Conservation (phyloP, 148 eudicot genomes). For the Arbutus unedo region DNA sequence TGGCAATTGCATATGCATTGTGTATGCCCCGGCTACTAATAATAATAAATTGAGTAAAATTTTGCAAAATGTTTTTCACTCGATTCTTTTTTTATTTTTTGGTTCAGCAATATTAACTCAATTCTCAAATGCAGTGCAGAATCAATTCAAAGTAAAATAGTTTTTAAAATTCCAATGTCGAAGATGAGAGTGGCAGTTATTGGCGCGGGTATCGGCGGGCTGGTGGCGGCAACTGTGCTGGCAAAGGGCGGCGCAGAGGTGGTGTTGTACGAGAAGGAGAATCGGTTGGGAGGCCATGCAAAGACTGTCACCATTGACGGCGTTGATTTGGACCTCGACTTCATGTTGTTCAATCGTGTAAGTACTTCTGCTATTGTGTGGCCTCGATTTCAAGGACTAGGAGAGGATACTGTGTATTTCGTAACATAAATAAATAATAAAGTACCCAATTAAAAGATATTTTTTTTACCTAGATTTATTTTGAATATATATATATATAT, state of each 20-base stretch:
- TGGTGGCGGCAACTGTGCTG: slow-evolving; percentile 63
- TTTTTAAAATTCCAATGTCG: not conserved
- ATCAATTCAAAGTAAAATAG: not conserved
- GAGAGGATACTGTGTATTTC: no score
- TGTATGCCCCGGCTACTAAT: no score
- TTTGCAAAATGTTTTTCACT: no score
- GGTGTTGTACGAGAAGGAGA: slow-evolving; percentile 71
- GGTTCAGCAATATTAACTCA: not conserved
- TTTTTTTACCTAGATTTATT: no score
- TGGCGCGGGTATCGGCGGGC: slow-evolving; percentile 76
- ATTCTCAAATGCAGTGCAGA: not conserved
- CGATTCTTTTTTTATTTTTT: no score
- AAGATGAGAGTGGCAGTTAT: slow-evolving; percentile 80
- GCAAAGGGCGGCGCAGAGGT: slow-evolving; percentile 62
- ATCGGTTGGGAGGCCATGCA: slow-evolving; percentile 70
- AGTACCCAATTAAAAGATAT: not conserved
- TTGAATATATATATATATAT: no score
- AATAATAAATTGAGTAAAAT: no score
- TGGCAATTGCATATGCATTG: no score
- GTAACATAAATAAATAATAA: no score
- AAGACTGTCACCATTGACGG: slow-evolving; percentile 57
- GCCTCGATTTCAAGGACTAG: no score
- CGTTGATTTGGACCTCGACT: slow-evolving; percentile 66
- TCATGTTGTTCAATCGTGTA: slow-evolving; percentile 91
- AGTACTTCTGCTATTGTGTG: not conserved